These are phyloP conservation scores for Suillus brevipes DNA, from an alignment of 768 basidiomycete species.

Conservation along the genomic window DNA sequence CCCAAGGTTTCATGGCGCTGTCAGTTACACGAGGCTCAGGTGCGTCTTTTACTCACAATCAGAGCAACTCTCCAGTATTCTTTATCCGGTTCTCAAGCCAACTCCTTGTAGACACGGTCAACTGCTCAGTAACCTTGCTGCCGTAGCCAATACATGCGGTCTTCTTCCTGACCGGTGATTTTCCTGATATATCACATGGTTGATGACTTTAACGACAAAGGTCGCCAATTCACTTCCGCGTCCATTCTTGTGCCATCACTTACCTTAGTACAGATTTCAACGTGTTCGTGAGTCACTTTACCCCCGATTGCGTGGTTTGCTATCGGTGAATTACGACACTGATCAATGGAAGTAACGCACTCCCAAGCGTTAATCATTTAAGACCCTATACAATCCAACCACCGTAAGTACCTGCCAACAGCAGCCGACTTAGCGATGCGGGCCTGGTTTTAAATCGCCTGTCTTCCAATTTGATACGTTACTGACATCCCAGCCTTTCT, in stretches of 20 bases:
- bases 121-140: conserved; percentile 9
- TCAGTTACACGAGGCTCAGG: conserved; percentile 32
- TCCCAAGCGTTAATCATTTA: conserved; percentile 28
- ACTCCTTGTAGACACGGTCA: conserved; percentile 27
- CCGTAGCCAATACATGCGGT: conserved; percentile 5
- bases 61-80: conserved; percentile 17
- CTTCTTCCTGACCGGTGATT: conserved; percentile 27
- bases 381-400: conserved; percentile 22
- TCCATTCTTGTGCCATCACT: conserved; percentile 27
- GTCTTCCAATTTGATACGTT: conserved; percentile 20
- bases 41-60: conserved; percentile 28
- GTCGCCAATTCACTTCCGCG: conserved; percentile 19
- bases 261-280: conserved; percentile 22
- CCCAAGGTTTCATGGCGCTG: conserved; percentile 35
- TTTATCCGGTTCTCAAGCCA: conserved; percentile 23
- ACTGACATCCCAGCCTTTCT: conserved; percentile 31
- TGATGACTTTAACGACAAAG: conserved; percentile 14
- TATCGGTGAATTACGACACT: conserved; percentile 31
- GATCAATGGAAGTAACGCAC: conserved; percentile 36
- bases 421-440: conserved; percentile 19
- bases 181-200: conserved; percentile 32
- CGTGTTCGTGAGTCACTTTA: conserved; percentile 33
- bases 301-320: conserved; percentile 24
- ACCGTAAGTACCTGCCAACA: conserved; percentile 29
- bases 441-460: conserved; percentile 33